phyloP scores from a whole-genome alignment of 108 stramenopile genomes.

The Mediolabrus comicus region DNA sequence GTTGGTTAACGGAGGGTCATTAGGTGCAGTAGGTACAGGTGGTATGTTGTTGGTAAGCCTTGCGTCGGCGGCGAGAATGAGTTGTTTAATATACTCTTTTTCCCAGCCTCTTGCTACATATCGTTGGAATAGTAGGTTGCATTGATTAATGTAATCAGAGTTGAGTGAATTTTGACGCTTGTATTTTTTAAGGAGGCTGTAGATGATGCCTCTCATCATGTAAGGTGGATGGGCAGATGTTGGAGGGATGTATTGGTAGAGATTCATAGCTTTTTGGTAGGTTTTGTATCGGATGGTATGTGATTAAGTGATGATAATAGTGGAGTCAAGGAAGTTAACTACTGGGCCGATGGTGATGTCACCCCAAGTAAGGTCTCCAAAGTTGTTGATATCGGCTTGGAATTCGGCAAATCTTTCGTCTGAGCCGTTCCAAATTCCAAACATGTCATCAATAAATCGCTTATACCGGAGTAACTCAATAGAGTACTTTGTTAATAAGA shows the following conservation, averaged over 20 bases:
- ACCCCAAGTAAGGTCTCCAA: slow-evolving; percentile 15
- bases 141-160: neutral
- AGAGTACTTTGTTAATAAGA: neutral
- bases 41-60: neutral
- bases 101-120: neutral
- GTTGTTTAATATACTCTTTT: neutral
- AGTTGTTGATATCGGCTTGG: slow-evolving; percentile 15
- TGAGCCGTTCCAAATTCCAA: slow-evolving; percentile 8
- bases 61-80: neutral
- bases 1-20: neutral
- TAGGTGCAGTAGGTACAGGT: neutral
- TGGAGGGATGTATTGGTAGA: slow-evolving; percentile 31
- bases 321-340: slow-evolving; percentile 20
- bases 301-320: neutral
- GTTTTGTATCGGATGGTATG: neutral
- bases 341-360: neutral
- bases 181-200: slow-evolving; percentile 5
- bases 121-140: neutral
- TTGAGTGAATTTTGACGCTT: neutral
- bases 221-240: slow-evolving; percentile 15
- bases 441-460: slow-evolving; percentile 26
- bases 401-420: neutral
- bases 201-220: slow-evolving; percentile 9
- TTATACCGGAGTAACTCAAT: slow-evolving; percentile 8
- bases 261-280: slow-evolving; percentile 14